Evolutionary conservation across 192 early-diverging fungal species (phyloP).

Genomic region (Helicostylum pulchrum): DNA sequence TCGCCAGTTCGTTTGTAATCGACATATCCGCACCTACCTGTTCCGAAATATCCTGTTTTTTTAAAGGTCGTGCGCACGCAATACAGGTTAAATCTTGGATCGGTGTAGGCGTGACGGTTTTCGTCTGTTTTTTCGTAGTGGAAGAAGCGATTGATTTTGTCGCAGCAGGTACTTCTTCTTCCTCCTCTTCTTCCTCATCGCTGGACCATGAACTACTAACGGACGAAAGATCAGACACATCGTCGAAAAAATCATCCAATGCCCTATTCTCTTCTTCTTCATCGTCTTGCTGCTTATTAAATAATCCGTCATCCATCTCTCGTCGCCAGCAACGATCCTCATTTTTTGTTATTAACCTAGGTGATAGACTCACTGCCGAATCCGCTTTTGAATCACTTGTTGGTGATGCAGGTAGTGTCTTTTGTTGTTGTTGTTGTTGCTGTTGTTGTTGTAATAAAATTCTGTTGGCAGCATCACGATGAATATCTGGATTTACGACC

Average conservation of each 20-base stretch:
- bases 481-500: conserved; percentile 11
- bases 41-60: conserved; percentile 13
- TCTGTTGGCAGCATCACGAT: conserved; percentile 3
- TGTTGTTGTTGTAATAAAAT: neutral
- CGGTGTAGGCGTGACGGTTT: neutral
- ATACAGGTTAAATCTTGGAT: conserved; percentile 20
- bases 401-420: neutral
- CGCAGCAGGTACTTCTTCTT: neutral
- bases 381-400: conserved; percentile 18
- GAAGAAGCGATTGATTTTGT: neutral
- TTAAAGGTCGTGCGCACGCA: conserved; percentile 22
- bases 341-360: neutral
- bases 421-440: neutral
- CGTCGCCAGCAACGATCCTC: conserved; percentile 2
- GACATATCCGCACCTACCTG: conserved; percentile 1
- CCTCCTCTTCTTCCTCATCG: conserved; percentile 8
- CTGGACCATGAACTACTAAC: conserved; percentile 17
- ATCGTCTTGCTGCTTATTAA: neutral
- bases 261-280: conserved; percentile 1
- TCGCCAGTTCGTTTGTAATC: conserved; percentile 22
- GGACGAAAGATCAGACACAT: conserved; percentile 26
- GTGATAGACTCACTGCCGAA: conserved; percentile 17
- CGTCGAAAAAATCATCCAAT: conserved; percentile 27
- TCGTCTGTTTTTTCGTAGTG: neutral
- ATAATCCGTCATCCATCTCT: conserved; percentile 4